Evolutionary conservation across 495 filamentous ascomycete species (phyloP), one percentile per base, ranked within the genome.

Genomic region (Penicillium arizonense): DNA sequence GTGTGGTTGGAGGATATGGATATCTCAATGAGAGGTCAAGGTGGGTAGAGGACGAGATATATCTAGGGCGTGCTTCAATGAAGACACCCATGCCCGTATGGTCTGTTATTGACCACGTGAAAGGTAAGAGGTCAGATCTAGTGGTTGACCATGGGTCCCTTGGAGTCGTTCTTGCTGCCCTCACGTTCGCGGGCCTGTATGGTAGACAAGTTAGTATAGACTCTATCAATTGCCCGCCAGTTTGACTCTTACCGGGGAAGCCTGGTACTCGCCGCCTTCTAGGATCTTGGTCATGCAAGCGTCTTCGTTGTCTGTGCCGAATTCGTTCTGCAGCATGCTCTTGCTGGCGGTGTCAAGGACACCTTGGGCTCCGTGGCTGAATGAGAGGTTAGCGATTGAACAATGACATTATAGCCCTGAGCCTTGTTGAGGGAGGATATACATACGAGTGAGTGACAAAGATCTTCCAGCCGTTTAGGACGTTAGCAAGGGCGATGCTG

Each of bases 361-460:
- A 44, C 93, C 94, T 65, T 96, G 90, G 10, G 82, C 82, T 56
- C 94, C 93, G 57, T 96, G 91, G 65, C 93, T 97, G 56, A 41
- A 18, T 10, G 16, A 33, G 11, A 18, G 35, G 40, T 42, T 47
- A 43, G 42, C 21, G 37, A 35, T 40, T 20, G 26, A 24, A 16
- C 20, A 45, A 12, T 35, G 18, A 13, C 12, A 20, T 30, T 13
- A 24, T 3, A 40, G 16, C 8, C 9, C 5, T 30, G 13, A 23
- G 11, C 30, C n/a, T 26, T 24, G 23, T 24, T 24, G 5, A 6
- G 23, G 6, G 28, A 30, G 8, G 13, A 8, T 10, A 36, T 34
- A 53, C 89, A 71, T 82, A 97, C 94, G 85, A 90, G 70, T 96
- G 88, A 33, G 91, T 94, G 2, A 87, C 77, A 56, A 97, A 96